Evolutionary conservation across 441 rosid genomes (phyloP).

Genomic region (Bocquillonia castaneifolia): DNA sequence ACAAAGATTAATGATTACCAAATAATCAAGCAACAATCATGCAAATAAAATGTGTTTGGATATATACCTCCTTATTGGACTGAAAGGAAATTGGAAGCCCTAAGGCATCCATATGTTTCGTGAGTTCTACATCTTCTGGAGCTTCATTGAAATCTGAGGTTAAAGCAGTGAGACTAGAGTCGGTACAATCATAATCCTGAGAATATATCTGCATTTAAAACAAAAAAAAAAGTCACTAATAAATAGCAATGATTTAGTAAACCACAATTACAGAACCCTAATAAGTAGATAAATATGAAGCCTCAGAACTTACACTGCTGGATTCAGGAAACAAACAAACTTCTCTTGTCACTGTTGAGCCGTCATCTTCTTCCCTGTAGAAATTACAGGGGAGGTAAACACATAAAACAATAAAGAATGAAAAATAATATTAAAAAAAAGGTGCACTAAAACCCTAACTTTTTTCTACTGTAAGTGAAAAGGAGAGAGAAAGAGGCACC

Average conservation of each 20-base stretch:
- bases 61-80: slow-evolving; percentile 62
- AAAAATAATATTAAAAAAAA: not conserved
- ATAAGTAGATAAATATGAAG: not conserved
- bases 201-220: slow-evolving; percentile 33
- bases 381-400: no score
- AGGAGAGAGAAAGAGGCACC: slow-evolving; percentile 34
- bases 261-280: not conserved
- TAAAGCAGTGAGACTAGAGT: slow-evolving; percentile 21
- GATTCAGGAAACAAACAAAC: slow-evolving; percentile 26
- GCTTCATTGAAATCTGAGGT: slow-evolving; percentile 27
- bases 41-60: slow-evolving; percentile 1
- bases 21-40: not conserved
- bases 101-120: slow-evolving; percentile 51
- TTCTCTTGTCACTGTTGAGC: slow-evolving; percentile 36
- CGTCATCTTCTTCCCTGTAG: slow-evolving; percentile 63
- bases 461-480: no score
- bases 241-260: no score
- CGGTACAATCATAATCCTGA: slow-evolving; percentile 16
- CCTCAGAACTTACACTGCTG: slow-evolving; percentile 27
- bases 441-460: not conserved
- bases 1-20: not conserved
- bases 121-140: slow-evolving; percentile 43
- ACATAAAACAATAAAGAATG: not conserved
- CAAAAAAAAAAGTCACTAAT: no score
- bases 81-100: slow-evolving; percentile 80